phyloP scores from a whole-genome alignment of 75 land plant species.

The Chamaecyparis obtusa region DNA sequence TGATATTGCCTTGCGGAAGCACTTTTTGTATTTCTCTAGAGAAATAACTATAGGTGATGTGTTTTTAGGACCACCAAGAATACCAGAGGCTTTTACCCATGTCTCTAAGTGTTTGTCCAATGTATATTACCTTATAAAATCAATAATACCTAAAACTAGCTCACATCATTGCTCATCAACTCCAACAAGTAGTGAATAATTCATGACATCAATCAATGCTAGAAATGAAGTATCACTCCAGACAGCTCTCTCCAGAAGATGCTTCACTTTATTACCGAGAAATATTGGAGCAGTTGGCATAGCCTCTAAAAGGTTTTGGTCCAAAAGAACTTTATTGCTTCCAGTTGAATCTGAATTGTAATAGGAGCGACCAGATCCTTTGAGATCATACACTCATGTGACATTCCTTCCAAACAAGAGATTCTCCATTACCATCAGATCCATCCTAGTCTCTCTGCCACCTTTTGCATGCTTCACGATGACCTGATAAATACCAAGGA shows the following conservation, averaged over 20 bases:
- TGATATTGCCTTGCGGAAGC: conserved; percentile 97
- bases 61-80: conserved; percentile 96
- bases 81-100: conserved; percentile 96
- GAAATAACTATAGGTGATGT: conserved; percentile 90
- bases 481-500: conserved; percentile 91
- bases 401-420: conserved; percentile 66
- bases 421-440: conserved; percentile 98
- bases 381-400: conserved; percentile 81
- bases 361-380: conserved; percentile 88
- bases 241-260: conserved; percentile 83
- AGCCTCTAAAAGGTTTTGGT: conserved; percentile 79
- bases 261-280: conserved; percentile 86
- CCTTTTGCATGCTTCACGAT: conserved; percentile 58
- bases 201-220: conserved; percentile 86
- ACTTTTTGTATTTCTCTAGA: conserved; percentile 85
- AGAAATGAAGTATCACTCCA: conserved; percentile 95
- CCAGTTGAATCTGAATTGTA: conserved; percentile 83
- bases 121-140: conserved; percentile 95
- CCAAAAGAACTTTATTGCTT: conserved; percentile 70
- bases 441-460: conserved; percentile 85
- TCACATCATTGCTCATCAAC: conserved; percentile 74
- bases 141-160: conserved; percentile 96
- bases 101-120: conserved; percentile 99
- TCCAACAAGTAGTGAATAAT: conserved; percentile 91
- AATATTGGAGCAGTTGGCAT: conserved; percentile 88